Evolutionary conservation across 2,329 filamentous ascomycete species (phyloP), one percentile per base, ranked within the genome.

Genomic region (Tolypocladium capitatum): DNA sequence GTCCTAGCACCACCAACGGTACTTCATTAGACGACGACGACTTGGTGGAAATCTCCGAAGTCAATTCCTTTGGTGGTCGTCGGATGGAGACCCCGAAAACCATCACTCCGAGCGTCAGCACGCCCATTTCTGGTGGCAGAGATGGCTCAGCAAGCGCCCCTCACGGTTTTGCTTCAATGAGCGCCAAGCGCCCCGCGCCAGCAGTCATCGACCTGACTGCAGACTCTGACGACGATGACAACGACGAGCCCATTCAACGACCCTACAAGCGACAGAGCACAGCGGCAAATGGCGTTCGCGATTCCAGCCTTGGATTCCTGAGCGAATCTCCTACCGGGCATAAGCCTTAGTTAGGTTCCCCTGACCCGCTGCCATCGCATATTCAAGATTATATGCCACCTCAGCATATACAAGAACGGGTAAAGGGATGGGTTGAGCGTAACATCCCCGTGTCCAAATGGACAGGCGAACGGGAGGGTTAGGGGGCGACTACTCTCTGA

Each of bases 141-240:
- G 67, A 68, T 18, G 60, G 60, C 43, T 64, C 68, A 2, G 60
- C 65, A 16, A 58, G 51, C 20, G 61, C 63, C 30, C 62, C 68
- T 1, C 63, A 68, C 35, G 56, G 63, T 38, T 40, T 56, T 28
- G 62, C 57, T 14, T 60, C 64, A 21, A 64, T 54, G 32, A 69
- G 69, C 51, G 60, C 59, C 47, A 79, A 80, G 59, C 69, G 76
- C 21, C 66, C 70, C 1, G 64, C 67, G 3, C 64, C 73, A 5
- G 70, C 75, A 41, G 71, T 81, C 2, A 80, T 81, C 51, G 78
- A 81, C 54, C 61, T 82, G 51, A 81, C 78, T 1, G 59, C 77
- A 7, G 77, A 73, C 43, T 68, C 69, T 46, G 76, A 77, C 49
- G 74, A 78, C 41, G 75, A 77, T 48, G 36, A 40, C 36, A 74